Base-by-base conservation (phyloP, 2,329 filamentous ascomycete genomes). In the Diaporthe velutina region DNA sequence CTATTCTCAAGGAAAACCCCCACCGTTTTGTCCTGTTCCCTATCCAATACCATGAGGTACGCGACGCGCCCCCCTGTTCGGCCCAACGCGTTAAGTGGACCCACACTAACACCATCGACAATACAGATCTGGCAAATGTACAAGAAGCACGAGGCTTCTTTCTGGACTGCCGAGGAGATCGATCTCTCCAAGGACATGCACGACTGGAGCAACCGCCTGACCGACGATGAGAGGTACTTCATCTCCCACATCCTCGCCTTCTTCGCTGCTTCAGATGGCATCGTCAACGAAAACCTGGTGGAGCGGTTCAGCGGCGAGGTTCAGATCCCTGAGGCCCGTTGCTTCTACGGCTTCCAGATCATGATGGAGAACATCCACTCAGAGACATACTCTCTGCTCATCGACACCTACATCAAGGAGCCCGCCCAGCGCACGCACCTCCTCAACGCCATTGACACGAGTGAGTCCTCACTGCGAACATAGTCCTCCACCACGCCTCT, bases 321-420 rank as follows among this genome's bases (percentile, higher is more conserved):
- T 40, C 97, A 99, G 88, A 93, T 98, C 75, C 96, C 97, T 15
- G 97, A 99, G 88, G 97, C 97, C 78, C 95, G 97, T 82, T 99
- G 97, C 92, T 99, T 99, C 91, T 99, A 99, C 86, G 97, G 97
- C 78, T 99, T 99, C 91, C 97, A 99, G 89, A 98, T 98, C 89
- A 99, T 99, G 97, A 98, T 99, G 95, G 97, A 99, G 90, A 99
- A 99, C 88, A 98, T 99, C 82, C 97, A 99, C 91, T 98, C 97
- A 22, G 97, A 99, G 89, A 99, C 97, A 72, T 99, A 99, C 91
- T 98, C 96, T 28, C 93, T 99, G 48, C 93, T 99, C 83, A 99
- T 99, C 84, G 97, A 99, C 85, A 98, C 96, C 77, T 99, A 99
- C 86, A 98, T 99, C 88, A 98, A 97, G 90, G 97, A 99, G 89